Evolutionary conservation across 495 filamentous ascomycete species (phyloP), one percentile per base, ranked within the genome.

Genomic region (Penicillium samsonianum): DNA sequence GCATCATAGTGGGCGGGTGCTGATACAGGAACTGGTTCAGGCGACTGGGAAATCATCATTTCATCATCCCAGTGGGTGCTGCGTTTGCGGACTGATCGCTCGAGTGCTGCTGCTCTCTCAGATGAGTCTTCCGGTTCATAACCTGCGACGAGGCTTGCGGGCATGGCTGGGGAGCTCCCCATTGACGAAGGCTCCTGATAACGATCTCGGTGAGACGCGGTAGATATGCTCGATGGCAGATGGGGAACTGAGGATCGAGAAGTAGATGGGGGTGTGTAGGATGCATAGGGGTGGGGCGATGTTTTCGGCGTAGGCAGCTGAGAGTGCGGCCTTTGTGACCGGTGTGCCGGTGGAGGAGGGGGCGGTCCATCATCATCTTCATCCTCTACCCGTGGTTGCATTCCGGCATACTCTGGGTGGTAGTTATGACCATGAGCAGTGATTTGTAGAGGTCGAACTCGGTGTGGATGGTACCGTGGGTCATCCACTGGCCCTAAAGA

Each of bases 381-480:
- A 67, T 89, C 87, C 63, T 88, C 86, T 43, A 89, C 86, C 5
- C 80, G 83, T 22, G 85, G 84, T 57, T 89, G 86, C 86, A 89
- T 86, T 16, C 77, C 74, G 37, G 78, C 76, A 57, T 78, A 77
- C 41, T 76, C 67, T 5, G 73, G 65, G 42, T 75, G 75, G 50
- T 69, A 69, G 12, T 61, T 58, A 25, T 72, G 69, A 17, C 55
- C 66, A 40, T 60, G 58, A 44, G 61, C 26, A 42, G 57, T 48
- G 57, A 67, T 43, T 58, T 73, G 67, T 42, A 69, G 48, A 16
- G 66, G 58, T n/a, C 58, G 54, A 26, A 47, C 50, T 8, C 42
- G 50, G 42, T 63, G 71, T 5, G 57, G 54, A 17, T 65, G 66
- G 50, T 74, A 73, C 14, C 63, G 58, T 41, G 31, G 48, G 14